Base-by-base conservation (phyloP, 1,139 yeast genomes). In the Hemisphaericaspora xylofermentans region DNA sequence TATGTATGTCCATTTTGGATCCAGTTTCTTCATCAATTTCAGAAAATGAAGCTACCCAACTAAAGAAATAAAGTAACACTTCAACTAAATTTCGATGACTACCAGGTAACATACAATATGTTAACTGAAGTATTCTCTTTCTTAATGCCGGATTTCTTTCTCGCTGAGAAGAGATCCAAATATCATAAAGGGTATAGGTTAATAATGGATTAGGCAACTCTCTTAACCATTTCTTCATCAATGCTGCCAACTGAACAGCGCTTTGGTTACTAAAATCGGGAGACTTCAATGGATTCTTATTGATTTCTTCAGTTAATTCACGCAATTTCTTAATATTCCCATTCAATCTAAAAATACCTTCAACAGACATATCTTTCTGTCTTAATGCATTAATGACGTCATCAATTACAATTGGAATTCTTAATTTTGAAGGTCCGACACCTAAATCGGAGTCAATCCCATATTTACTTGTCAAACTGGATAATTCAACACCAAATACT, bases 11-110 rank as follows among this genome's bases (percentile, higher is more conserved):
- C 99, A 94, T 94, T 66, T 91, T 93, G 6, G 97, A 89, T 0
- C 98, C 98, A 19, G 79, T 78, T 51, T 84, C 88, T 53, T 85
- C 88, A 54, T 85, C 94, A 46, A 86, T 79, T 52, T 88, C 93
- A 1, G 98, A 87, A 65, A 94, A 94, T 5, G 98, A 88, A 0
- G 98, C 91, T 2, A 91, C 95, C 98, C 98, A 93, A 61, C 84
- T 84, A 60, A 94, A 78, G 61, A 94, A 94, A 48, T 84, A 83
- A 28, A 91, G 71, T 39, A 94, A 67, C 4, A 91, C 96, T 58
- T 94, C 98, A 41, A 91, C 73, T 39, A 88, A 75, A 58, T 89
- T 95, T 41, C 98, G 77, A 57, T 91, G 88, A 19, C 82, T 75
- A 46, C 84, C 72, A 1, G 98, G 98, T 33, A 94, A 68, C 72